Base-by-base conservation (phyloP, 2,329 filamentous ascomycete genomes). In the Fusarium miscanthi region DNA sequence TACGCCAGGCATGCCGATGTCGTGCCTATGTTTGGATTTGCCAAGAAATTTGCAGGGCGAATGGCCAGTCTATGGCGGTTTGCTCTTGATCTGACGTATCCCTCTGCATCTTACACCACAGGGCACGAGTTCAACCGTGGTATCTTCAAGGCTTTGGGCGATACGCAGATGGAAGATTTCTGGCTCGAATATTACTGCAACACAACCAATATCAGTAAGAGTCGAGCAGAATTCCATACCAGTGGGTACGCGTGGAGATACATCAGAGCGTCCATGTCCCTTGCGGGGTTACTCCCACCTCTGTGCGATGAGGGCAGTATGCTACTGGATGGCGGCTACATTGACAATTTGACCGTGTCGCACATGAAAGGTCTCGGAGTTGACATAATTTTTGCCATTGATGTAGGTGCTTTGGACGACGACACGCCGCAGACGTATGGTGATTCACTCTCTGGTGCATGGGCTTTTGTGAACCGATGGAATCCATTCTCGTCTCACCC, bases 41-140 rank as follows among this genome's bases (percentile, higher is more conserved):
- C 94, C 19, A 99, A 99, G 87, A 98, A 98, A 80, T 99, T 99
- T 81, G 90, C 96, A 0, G 95, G 96, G 8, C 92, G 97, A n/a
- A 99, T 99, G 97, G 94, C 94, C 48, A 98, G 95, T 82, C 94
- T 98, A 84, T 99, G 96, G 96, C 91, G 96, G n/a, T 98, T 99
- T 80, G 95, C 95, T 2, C 86, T 99, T 6, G 96, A 99, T 79
- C 83, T 99, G 76, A 99, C 96, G 1, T 99, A 99, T 80, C 96
- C 96, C 1, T 96, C 95, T 10, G 94, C 94, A 12, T 97, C 95
- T 3, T 99, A 99, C 83, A 99, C 97, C 2, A 99, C 96, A 0
- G 96, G 96, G 2, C 96, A 99, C 79, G 96, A 99, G 78, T 99
- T 99, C 88, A 99, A 99, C 77, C 93, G 96, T 11, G 96, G 96